These are phyloP conservation scores for Stellera chamaejasme DNA, from an alignment of 345 rosid genomes.

Conservation along the genomic window DNA sequence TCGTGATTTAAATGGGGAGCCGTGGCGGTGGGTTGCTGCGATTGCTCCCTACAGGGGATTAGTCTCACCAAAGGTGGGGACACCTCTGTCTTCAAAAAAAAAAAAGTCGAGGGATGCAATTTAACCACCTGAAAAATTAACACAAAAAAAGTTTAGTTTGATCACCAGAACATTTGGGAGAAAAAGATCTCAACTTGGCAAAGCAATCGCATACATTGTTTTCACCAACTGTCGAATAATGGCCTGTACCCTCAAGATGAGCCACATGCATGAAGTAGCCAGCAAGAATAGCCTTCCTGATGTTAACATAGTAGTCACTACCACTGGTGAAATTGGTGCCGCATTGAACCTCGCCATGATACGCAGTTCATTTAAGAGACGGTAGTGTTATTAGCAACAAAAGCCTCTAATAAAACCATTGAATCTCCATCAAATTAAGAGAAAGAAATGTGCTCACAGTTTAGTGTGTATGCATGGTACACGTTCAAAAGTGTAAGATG, in stretches of 20 bases:
- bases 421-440: neutral
- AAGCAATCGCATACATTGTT: slow-evolving; percentile 53
- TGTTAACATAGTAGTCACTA: slow-evolving; percentile 86
- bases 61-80: too few relatives aligned
- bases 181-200: neutral
- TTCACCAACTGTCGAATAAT: slow-evolving; percentile 90
- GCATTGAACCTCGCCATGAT: slow-evolving; percentile 86
- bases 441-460: slow-evolving; percentile 43
- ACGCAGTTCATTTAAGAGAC: slow-evolving; percentile 24
- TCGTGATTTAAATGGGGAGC: too few relatives aligned
- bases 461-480: slow-evolving; percentile 91
- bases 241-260: slow-evolving; percentile 79
- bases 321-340: slow-evolving; percentile 88
- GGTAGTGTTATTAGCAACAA: neutral
- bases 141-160: neutral
- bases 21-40: too few relatives aligned
- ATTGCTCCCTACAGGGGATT: too few relatives aligned
- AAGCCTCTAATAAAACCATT: neutral
- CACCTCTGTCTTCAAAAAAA: too few relatives aligned
- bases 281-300: slow-evolving; percentile 80
- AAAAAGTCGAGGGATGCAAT: slow-evolving; percentile 92
- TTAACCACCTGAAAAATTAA: slow-evolving; percentile 58
- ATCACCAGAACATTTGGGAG: neutral
- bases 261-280: slow-evolving; percentile 98
- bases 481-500: slow-evolving; percentile 93